Conservation (phyloP, 2,329 filamentous ascomycete species). For the Fusarium nodosum region DNA sequence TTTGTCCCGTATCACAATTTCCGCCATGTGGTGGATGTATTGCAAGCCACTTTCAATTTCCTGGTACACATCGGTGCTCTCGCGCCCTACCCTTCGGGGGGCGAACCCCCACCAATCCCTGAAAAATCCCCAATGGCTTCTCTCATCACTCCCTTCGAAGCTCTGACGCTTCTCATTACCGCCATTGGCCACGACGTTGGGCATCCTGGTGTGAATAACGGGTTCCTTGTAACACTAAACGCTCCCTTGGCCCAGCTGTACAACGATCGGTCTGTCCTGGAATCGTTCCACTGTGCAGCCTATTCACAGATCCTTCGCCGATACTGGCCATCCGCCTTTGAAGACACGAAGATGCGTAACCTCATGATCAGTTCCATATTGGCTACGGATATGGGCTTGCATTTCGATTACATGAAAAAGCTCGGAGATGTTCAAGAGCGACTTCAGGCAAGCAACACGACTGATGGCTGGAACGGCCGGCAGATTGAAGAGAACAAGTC, state of each 20-base stretch:
- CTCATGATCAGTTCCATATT: slow-evolving; percentile 98
- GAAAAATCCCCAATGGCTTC: slow-evolving; percentile 76
- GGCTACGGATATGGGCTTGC: slow-evolving; percentile 96
- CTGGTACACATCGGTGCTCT: slow-evolving; percentile 83
- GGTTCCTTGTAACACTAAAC: slow-evolving; percentile 92
- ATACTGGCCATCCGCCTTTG: slow-evolving; percentile 88
- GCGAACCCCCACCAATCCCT: slow-evolving; percentile 49
- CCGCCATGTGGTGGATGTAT: slow-evolving; percentile 94
- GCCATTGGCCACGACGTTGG: slow-evolving; percentile 99
- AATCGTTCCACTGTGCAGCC: slow-evolving; percentile 97
- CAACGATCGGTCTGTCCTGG: slow-evolving; percentile 95
- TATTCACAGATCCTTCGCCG: slow-evolving; percentile 95
- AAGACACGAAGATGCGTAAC: slow-evolving; percentile 82
- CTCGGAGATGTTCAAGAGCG: slow-evolving; percentile 85
- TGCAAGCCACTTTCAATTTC: slow-evolving; percentile 94
- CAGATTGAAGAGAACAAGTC: slow-evolving; percentile 81
- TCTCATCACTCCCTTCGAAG: slow-evolving; percentile 87
- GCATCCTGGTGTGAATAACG: slow-evolving; percentile 97
- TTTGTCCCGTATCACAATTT: slow-evolving; percentile 99
- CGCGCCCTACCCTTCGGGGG: slow-evolving; percentile 71
- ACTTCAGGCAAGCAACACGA: slow-evolving; percentile 74
- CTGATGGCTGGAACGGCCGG: slow-evolving; percentile 82
- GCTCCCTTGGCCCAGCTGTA: slow-evolving; percentile 94
- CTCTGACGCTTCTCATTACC: slow-evolving; percentile 88
- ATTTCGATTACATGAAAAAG: slow-evolving; percentile 96